These are phyloP conservation scores for Jasminum sambac DNA, from an alignment of 257 asterid genomes.

Conservation along the genomic window DNA sequence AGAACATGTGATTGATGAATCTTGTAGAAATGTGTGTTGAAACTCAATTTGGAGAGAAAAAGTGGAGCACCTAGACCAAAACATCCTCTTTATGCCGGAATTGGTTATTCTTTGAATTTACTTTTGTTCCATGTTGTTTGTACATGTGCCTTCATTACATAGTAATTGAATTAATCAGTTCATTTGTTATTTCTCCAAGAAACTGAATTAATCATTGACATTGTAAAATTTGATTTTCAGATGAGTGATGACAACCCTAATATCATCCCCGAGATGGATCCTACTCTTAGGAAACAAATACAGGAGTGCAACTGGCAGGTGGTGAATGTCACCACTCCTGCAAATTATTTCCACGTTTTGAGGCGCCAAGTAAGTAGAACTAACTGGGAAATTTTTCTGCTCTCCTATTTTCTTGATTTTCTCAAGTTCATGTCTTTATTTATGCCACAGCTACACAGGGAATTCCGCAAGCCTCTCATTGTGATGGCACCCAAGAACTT, in stretches of 20 bases:
- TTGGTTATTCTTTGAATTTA: background rate
- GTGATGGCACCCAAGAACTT: slow-evolving; percentile 95
- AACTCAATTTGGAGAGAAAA: too few relatives aligned
- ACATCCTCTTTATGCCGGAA: background rate
- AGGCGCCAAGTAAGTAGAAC: slow-evolving; percentile 81
- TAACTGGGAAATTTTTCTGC: slow-evolving; percentile 4
- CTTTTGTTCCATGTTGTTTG: background rate
- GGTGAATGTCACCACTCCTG: slow-evolving; percentile 98
- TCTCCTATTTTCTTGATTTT: background rate
- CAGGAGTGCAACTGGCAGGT: slow-evolving; percentile 99
- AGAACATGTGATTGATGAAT: too few relatives aligned
- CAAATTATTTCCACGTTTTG: slow-evolving; percentile 96
- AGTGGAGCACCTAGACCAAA: too few relatives aligned
- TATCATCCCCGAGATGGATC: slow-evolving; percentile 95
- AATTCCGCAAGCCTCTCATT: slow-evolving; percentile 91
- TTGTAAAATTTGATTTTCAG: slow-evolving; percentile 48
- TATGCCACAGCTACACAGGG: slow-evolving; percentile 75
- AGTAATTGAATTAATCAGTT: too few relatives aligned
- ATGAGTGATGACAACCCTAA: slow-evolving; percentile 95
- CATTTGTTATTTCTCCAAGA: too few relatives aligned
- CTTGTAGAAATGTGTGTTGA: too few relatives aligned
- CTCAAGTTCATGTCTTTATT: slow-evolving; percentile 28
- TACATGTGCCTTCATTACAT: background rate
- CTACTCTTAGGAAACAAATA: slow-evolving; percentile 83
- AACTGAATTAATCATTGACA: slow-evolving; percentile 18